Evolutionary conservation across 78 protist genomes (phyloP).

Genomic region (Dictyostelium intermedium): DNA sequence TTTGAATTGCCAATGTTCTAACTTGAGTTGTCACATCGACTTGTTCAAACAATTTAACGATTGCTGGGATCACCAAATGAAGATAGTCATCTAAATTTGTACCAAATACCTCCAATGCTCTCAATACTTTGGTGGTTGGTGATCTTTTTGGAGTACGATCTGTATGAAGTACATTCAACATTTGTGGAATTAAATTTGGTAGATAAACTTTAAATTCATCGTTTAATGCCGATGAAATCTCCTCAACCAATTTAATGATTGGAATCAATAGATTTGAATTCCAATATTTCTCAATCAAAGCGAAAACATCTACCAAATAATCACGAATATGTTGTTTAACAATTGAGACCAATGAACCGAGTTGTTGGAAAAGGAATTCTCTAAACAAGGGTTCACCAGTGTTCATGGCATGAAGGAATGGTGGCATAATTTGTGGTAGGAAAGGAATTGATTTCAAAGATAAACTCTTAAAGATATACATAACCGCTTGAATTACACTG

Average conservation of each 20-base stretch:
- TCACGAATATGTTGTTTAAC: constrained; percentile 94
- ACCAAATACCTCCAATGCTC: constrained; percentile 91
- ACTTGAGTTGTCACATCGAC: constrained; percentile 56
- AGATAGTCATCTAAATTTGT: constrained; percentile 92
- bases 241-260: constrained; percentile 91
- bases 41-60: constrained; percentile 87
- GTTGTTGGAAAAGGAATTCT: constrained; percentile 87
- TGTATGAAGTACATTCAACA: constrained; percentile 76
- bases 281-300: constrained; percentile 93
- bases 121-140: constrained; percentile 76
- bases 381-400: constrained; percentile 82
- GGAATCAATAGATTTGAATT: neutral
- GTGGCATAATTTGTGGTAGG: constrained; percentile 91
- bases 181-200: constrained; percentile 91
- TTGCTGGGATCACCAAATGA: constrained; percentile 94
- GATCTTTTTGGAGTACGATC: constrained; percentile 38
- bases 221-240: constrained; percentile 86
- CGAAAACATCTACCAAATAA: constrained; percentile 86
- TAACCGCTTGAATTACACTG: constrained; percentile 83
- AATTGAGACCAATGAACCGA: constrained; percentile 87
- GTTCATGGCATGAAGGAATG: constrained; percentile 85
- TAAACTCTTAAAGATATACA: constrained; percentile 87
- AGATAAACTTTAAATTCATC: constrained; percentile 94
- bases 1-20: constrained; percentile 73
- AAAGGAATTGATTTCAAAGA: constrained; percentile 91